Percentiles rank a stretch among this genome's conserved stretches.
These are phyloP conservation scores for Flueggea neowawraea DNA, from an alignment of 441 rosid genomes.

Conservation along the genomic window DNA sequence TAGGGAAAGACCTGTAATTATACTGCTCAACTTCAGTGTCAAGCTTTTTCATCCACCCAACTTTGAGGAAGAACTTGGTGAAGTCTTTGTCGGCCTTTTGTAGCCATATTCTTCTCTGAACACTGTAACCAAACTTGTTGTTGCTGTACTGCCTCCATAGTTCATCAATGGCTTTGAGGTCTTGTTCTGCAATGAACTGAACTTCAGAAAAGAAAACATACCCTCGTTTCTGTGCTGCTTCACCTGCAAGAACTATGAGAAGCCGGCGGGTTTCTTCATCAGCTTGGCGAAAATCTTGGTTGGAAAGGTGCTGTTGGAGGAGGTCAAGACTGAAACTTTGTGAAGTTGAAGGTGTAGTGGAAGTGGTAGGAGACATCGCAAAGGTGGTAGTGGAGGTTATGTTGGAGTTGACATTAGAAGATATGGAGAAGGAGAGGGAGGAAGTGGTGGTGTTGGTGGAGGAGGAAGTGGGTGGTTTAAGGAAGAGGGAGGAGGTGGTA, in stretches of 20 bases:
- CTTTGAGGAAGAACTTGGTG: conserved; percentile 61
- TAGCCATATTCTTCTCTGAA: conserved; percentile 64
- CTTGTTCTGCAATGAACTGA: conserved; percentile 49
- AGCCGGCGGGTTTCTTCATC: conserved; percentile 89
- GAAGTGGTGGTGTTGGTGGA: conserved; percentile 20
- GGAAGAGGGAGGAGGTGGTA: conserved; percentile 22
- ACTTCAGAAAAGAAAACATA: conserved; percentile 97
- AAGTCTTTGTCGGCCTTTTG: conserved; percentile 59
- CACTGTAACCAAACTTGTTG: conserved; percentile 71
- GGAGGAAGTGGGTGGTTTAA: conserved; percentile 2
- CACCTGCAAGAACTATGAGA: conserved; percentile 72
- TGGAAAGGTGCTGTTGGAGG: conserved; percentile 56
- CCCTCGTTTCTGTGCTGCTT: conserved; percentile 67
- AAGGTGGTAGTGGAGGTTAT: conserved; percentile 21
- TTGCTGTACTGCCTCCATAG: conserved; percentile 69
- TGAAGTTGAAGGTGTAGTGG: conserved; percentile 39
- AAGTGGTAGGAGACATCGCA: conserved; percentile 12
- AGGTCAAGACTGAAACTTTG: conserved; percentile 53
- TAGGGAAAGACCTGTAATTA: conserved; percentile 77
- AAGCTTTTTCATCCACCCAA: conserved; percentile 96
- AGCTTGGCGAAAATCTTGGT: conserved; percentile 70
- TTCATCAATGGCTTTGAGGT: conserved; percentile 66
- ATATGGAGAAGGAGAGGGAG: conserved; percentile 14
- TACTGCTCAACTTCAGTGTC: conserved; percentile 82
- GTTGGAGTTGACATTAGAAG: not conserved